Conservation (phyloP, 352 stramenopile genomes). For the Phytophthora pseudosyringae region DNA sequence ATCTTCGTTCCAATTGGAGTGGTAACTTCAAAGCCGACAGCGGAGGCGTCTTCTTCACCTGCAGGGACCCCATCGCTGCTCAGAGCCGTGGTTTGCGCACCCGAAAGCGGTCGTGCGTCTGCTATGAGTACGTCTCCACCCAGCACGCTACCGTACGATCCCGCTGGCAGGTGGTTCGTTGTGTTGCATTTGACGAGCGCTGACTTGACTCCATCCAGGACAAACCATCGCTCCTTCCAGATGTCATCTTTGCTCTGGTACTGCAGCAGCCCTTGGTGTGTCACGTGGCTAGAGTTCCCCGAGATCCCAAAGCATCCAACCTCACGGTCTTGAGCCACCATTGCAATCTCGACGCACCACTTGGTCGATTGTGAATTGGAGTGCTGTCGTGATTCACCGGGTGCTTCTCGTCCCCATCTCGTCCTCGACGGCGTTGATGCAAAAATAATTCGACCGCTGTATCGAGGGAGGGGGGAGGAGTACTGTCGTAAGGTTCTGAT, state of each 20-base stretch:
- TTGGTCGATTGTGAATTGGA: slow-evolving; percentile 7
- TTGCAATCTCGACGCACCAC: slow-evolving; percentile 7
- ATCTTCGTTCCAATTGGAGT: slow-evolving; percentile 41
- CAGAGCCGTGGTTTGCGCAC: slow-evolving; percentile 7
- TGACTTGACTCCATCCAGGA: slow-evolving; percentile 49
- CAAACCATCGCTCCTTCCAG: slow-evolving; percentile 80
- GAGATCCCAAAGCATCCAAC: slow-evolving; percentile 37
- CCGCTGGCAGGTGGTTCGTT: slow-evolving; percentile 37
- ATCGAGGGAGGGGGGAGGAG: not conserved
- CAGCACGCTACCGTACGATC: slow-evolving; percentile 39
- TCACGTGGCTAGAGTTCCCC: slow-evolving; percentile 23
- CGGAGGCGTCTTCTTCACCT: not conserved
- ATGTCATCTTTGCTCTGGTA: slow-evolving; percentile 53
- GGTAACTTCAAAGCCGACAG: slow-evolving; percentile 39
- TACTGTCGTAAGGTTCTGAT: slow-evolving; percentile 23
- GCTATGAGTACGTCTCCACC: slow-evolving; percentile 45
- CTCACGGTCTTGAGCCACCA: slow-evolving; percentile 20
- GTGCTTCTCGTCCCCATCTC: slow-evolving; percentile 22
- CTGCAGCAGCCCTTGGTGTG: slow-evolving; percentile 54
- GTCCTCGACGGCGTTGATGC: slow-evolving; percentile 24
- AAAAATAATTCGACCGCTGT: slow-evolving; percentile 27
- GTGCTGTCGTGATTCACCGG: not conserved
- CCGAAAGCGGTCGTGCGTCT: slow-evolving; percentile 32
- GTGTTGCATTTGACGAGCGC: slow-evolving; percentile 60
- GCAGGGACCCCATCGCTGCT: slow-evolving; percentile 1